Evolutionary conservation across 179 eudicot genomes (phyloP), one percentile per base, ranked within the genome.

Genomic region (Drosera spatulata): DNA sequence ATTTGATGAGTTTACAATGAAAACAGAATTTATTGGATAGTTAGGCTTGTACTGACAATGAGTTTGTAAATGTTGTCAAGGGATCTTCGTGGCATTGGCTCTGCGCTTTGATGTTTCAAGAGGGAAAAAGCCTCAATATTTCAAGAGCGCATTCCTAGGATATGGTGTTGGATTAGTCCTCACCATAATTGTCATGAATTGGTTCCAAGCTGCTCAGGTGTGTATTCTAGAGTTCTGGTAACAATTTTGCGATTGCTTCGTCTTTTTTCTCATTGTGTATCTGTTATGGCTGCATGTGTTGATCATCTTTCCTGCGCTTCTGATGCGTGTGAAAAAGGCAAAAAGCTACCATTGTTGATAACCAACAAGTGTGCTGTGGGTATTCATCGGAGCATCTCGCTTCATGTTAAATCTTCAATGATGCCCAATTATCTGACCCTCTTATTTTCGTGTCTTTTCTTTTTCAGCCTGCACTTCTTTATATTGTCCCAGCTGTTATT

Each of bases 151-250:
- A 58, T 94, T 94, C 61, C 50, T 83, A 39, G 99, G 99, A 40
- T 94, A 94, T 62, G 61, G 82, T 0, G 75, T 66, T 54, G 99
- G 99, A 43, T 45, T 94, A 79, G 78, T 83, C 67, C 76, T 79
- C 14, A 94, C 99, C 2, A 94, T 94, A 50, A 67, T 90, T 52
- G 97, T 90, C 66, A 90, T 90, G 99, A 94, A 94, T 65, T 94
- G 97, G 97, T 94, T 94, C 64, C 96, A 94, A 73, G 99, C 97
- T 65, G 99, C 99, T 61, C 99, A 94, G 95, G 99, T 86, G 55
- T 52, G 71, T 68, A 51, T 49, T 37, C 9, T 15, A 39, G 33
- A 33, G 13, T 54, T 15, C 54, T 43, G 55, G 45, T 46, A 22
- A 13, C 51, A 3, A 49, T 5, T 9, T 51, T n/a, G 51, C 15